Evolutionary conservation across 2,329 filamentous ascomycete species (phyloP).

Genomic region (Exophiala aquamarina): DNA sequence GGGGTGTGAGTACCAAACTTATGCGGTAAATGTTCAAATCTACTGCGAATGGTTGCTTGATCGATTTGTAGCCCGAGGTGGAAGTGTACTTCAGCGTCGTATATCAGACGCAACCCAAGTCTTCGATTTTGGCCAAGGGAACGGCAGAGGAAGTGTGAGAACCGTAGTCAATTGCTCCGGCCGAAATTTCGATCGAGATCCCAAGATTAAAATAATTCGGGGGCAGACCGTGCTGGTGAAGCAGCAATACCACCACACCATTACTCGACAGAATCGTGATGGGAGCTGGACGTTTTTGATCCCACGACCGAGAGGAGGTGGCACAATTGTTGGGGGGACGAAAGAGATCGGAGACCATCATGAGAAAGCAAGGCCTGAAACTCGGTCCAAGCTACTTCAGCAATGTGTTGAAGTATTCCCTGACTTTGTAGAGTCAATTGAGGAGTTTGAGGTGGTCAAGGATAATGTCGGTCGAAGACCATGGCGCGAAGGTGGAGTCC

Average conservation of each 20-base stretch:
- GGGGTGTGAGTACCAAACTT: conserved; percentile 43
- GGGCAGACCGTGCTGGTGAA: conserved; percentile 50
- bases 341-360: conserved; percentile 62
- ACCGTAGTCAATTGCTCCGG: conserved; percentile 49
- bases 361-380: conserved; percentile 47
- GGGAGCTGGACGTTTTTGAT: conserved; percentile 65
- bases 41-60: conserved; percentile 44
- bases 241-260: conserved; percentile 43
- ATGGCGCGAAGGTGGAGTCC: conserved; percentile 47
- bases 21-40: conserved; percentile 44
- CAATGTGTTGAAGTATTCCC: conserved; percentile 43
- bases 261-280: conserved; percentile 64
- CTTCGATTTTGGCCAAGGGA: conserved; percentile 33
- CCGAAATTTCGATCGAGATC: conserved; percentile 41
- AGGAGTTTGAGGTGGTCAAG: conserved; percentile 43
- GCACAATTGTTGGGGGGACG: conserved; percentile 66
- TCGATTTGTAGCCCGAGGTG: conserved; percentile 41
- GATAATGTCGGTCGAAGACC: conserved; percentile 49
- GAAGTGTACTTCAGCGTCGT: conserved; percentile 28
- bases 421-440: conserved; percentile 35
- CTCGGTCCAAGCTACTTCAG: conserved; percentile 49
- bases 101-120: conserved; percentile 36
- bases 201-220: conserved; percentile 44
- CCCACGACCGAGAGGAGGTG: conserved; percentile 61
- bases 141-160: conserved; percentile 25